phyloP scores from a whole-genome alignment of 441 rosid species.

The Oxalis stricta region DNA sequence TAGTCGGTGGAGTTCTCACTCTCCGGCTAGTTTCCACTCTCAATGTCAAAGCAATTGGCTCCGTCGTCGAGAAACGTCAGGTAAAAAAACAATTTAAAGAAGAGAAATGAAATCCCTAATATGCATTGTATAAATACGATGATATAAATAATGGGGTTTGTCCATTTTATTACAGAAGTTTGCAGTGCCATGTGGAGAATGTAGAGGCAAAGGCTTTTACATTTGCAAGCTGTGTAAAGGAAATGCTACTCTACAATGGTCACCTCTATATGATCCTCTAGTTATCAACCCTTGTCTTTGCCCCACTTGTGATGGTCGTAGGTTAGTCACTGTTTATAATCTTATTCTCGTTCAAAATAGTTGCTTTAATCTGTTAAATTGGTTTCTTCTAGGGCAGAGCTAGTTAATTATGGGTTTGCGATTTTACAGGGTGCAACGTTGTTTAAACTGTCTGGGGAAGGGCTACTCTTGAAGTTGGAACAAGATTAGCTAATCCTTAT shows the following conservation, averaged over 20 bases:
- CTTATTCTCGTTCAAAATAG: too few relatives aligned
- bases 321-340: slow-evolving; percentile 38
- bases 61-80: slow-evolving; percentile 30
- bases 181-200: slow-evolving; percentile 38
- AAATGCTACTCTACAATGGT: slow-evolving; percentile 56
- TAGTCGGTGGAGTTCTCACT: slow-evolving; percentile 40
- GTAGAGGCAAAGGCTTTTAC: slow-evolving; percentile 79
- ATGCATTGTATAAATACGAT: not conserved
- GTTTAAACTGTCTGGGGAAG: too few relatives aligned
- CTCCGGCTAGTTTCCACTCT: slow-evolving; percentile 36
- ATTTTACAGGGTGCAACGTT: too few relatives aligned
- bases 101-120: too few relatives aligned
- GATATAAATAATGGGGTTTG: not conserved
- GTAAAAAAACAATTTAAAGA: slow-evolving; percentile 18
- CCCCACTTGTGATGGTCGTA: slow-evolving; percentile 81
- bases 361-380: too few relatives aligned
- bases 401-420: too few relatives aligned
- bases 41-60: slow-evolving; percentile 32
- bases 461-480: too few relatives aligned
- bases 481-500: too few relatives aligned
- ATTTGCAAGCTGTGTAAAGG: slow-evolving; percentile 77
- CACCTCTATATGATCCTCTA: slow-evolving; percentile 72
- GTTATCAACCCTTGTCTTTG: slow-evolving; percentile 72
- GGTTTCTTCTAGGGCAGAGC: too few relatives aligned
- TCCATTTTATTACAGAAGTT: slow-evolving; percentile 7